Percentiles rank a stretch among this genome's conserved stretches.
Conservation (phyloP, 2,329 filamentous ascomycete genomes). For the Xylariaceae sp. region DNA sequence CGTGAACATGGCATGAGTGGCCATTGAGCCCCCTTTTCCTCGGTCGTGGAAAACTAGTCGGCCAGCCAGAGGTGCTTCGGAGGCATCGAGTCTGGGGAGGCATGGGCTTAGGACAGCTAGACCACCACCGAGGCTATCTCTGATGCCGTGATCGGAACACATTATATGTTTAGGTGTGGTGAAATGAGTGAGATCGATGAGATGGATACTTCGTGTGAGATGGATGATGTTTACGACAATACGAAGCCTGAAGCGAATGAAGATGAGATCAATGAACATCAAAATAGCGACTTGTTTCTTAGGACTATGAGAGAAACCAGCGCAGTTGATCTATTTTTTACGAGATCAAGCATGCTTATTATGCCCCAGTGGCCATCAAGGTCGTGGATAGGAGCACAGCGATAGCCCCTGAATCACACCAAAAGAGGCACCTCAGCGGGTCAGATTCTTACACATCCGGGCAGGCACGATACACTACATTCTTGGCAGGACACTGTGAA, state of each 20-base stretch:
- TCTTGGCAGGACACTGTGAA: too few relatives aligned
- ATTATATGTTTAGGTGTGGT: constrained; percentile 19
- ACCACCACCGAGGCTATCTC: constrained; percentile 41
- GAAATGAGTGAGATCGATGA: neutral
- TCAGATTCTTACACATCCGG: too few relatives aligned
- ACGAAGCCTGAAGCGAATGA: neutral
- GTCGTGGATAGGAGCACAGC: neutral
- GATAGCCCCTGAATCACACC: neutral
- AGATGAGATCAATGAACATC: neutral
- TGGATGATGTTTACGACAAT: neutral
- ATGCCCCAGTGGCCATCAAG: constrained; percentile 8
- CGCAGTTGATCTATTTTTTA: neutral
- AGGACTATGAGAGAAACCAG: neutral
- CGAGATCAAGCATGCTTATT: neutral
- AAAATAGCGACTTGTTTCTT: neutral
- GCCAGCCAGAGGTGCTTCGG: constrained; percentile 17
- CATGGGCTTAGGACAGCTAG: constrained; percentile 40
- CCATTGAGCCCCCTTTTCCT: constrained; percentile 26
- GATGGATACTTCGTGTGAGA: neutral
- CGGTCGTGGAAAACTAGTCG: constrained; percentile 41
- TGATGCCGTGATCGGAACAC: constrained; percentile 40
- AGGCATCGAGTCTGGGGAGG: constrained; percentile 10
- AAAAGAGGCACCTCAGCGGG: neutral
- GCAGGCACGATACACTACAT: too few relatives aligned
- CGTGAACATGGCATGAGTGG: constrained; percentile 42